Conservation (phyloP, 2,329 filamentous ascomycete genomes). For the Exophiala sp. region DNA sequence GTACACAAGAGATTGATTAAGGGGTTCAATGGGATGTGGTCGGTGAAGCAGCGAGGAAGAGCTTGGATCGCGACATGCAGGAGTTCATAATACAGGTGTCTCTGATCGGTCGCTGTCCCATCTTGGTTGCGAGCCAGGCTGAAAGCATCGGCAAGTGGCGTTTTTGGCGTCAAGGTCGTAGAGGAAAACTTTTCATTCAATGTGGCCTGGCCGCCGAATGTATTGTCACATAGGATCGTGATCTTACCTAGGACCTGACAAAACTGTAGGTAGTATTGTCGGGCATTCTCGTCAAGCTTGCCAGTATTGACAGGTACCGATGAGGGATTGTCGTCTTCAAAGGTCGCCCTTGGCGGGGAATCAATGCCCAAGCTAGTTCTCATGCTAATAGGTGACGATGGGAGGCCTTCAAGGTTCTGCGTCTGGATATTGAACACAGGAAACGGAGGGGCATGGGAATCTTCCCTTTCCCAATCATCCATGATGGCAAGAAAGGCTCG, state of each 20-base stretch:
- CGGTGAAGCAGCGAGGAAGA: constrained; percentile 83
- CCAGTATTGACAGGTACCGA: constrained; percentile 50
- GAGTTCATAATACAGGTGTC: constrained; percentile 91
- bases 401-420: constrained; percentile 33
- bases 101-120: constrained; percentile 68
- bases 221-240: constrained; percentile 91
- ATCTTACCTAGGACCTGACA: constrained; percentile 95
- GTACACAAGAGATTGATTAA: constrained; percentile 93
- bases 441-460: constrained; percentile 72
- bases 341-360: constrained; percentile 30
- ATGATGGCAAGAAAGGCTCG: constrained; percentile 89
- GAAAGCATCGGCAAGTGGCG: constrained; percentile 89
- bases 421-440: constrained; percentile 55
- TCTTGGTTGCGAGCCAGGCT: constrained; percentile 82
- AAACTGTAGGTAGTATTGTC: constrained; percentile 82
- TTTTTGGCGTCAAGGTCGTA: constrained; percentile 63
- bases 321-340: constrained; percentile 31
- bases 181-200: constrained; percentile 91
- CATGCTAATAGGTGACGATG: constrained; percentile 34
- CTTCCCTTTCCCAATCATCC: constrained; percentile 81
- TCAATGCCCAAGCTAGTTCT: constrained; percentile 37
- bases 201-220: constrained; percentile 91
- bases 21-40: constrained; percentile 85
- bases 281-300: constrained; percentile 66
- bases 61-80: constrained; percentile 94